These are phyloP conservation scores for Blastocystis sp. DNA, from an alignment of 352 stramenopile genomes.

Conservation along the genomic window DNA sequence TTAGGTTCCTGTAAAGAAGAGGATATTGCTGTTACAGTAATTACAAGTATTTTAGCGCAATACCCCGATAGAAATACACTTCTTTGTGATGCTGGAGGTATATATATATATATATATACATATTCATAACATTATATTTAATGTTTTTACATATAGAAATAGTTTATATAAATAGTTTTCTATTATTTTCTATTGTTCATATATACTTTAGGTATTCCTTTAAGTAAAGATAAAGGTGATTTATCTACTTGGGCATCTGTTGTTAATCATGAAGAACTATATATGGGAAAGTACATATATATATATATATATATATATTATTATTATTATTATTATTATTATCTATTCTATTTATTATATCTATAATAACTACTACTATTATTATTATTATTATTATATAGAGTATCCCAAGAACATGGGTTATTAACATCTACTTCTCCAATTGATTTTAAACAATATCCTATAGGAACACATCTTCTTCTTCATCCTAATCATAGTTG, in stretches of 20 bases:
- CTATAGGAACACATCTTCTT: constrained; percentile 14
- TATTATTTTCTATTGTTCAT: no score
- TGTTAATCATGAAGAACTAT: constrained; percentile 6
- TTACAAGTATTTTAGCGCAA: constrained; percentile 4
- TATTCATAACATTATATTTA: no score
- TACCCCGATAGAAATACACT: constrained; percentile 17
- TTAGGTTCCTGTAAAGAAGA: constrained; percentile 6
- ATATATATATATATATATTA: neutral
- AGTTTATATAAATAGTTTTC: no score
- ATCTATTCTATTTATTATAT: no score
- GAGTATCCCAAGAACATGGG: constrained; percentile 32
- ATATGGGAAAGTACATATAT: constrained; percentile 11
- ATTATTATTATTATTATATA: no score
- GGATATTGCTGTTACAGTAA: constrained; percentile 1
- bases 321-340: no score
- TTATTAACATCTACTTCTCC: constrained; percentile 18
- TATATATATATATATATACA: no score
- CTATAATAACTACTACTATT: no score
- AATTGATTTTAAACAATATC: constrained; percentile 33
- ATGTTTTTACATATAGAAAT: no score
- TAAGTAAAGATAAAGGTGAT: constrained; percentile 28
- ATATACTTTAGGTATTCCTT: no score
- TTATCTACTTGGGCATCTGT: constrained; percentile 11
- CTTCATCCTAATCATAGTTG: constrained; percentile 29
- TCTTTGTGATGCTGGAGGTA: constrained; percentile 11